A percentile compares a stretch with the other conserved stretches of the same genome.
Evolutionary conservation across 495 filamentous ascomycete genomes (phyloP).

Genomic region (Articulospora tetracladia): DNA sequence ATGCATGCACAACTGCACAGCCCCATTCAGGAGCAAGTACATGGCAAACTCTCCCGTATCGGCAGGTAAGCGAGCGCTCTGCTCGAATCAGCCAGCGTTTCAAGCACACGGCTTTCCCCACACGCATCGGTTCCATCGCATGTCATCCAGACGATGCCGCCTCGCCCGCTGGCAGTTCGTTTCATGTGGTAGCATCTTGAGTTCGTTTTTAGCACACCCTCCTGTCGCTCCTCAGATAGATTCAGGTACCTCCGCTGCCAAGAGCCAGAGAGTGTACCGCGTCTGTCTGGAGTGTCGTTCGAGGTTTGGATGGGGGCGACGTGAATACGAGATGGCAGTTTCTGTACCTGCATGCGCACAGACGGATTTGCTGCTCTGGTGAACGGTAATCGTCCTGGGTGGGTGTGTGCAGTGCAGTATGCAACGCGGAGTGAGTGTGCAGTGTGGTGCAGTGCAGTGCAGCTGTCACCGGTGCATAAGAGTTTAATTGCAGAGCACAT

Average conservation of each 20-base stretch:
- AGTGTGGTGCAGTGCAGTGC: too few species aligned
- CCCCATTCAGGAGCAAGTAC: not conserved
- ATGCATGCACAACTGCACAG: not conserved
- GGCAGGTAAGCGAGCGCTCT: too few species aligned
- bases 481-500: too few species aligned
- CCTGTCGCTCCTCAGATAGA: not conserved
- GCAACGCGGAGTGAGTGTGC: too few species aligned
- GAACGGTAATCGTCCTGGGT: too few species aligned
- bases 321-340: not conserved
- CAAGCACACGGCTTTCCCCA: not conserved
- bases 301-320: not conserved
- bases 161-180: not conserved
- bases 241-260: too few species aligned
- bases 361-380: too few species aligned
- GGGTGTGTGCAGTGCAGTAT: too few species aligned
- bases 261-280: not conserved
- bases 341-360: not conserved
- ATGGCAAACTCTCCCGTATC: too few species aligned
- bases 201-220: not conserved
- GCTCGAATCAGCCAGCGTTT: not conserved
- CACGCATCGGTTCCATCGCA: too few species aligned
- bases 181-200: constrained; percentile 2
- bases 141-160: too few species aligned
- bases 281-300: not conserved
- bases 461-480: too few species aligned